Evolutionary conservation across 768 basidiomycete species (phyloP), one percentile per base, ranked within the genome.

Genomic region (Hysterangium stoloniferum): DNA sequence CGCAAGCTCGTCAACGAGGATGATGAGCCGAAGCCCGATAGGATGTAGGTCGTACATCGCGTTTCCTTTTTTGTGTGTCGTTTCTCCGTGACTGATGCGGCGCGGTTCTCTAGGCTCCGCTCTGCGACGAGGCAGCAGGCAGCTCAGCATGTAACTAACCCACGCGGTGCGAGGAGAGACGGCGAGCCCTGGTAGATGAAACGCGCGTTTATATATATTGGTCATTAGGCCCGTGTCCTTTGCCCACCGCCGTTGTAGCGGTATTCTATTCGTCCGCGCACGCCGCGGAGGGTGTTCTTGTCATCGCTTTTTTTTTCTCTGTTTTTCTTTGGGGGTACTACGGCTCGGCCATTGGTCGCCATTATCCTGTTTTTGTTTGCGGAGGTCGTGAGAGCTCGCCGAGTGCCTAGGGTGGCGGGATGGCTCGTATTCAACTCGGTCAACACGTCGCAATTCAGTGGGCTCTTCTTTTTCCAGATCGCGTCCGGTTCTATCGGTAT

Each of bases 1-100:
- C 76, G 86, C 62, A 90, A 89, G 73, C 82, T 89, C 20, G 80
- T 87, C 37, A 84, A 86, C 60, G 87, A 90, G 58, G 86, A 88
- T 47, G 87, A 90, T 28, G 86, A 90, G 61, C 87, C 83, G 56
- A 74, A 76, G 49, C 88, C 80, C 61, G 87, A 89, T 65, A 71
- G 87, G 65, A 87, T 89, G 87, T 90, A 73, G 73, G 85, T 68
- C 48, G 48, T 37, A 60, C 60, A 55, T 52, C 54, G 42, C 43
- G 59, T 41, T 46, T 45, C 8, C 44, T 54, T 31, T 56, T 42
- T 53, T 44, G 47, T 58, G 61, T 37, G 61, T 57, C 42, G 42
- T 35, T 20, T 38, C 25, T 60, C 19, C 32, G 13, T 29, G 33
- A 28, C 33, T 52, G n/a, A 29, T 28, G 22, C 12, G 17, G 24